Conservation (phyloP, 1,139 yeast genomes). For the Suhomyces maxii region DNA sequence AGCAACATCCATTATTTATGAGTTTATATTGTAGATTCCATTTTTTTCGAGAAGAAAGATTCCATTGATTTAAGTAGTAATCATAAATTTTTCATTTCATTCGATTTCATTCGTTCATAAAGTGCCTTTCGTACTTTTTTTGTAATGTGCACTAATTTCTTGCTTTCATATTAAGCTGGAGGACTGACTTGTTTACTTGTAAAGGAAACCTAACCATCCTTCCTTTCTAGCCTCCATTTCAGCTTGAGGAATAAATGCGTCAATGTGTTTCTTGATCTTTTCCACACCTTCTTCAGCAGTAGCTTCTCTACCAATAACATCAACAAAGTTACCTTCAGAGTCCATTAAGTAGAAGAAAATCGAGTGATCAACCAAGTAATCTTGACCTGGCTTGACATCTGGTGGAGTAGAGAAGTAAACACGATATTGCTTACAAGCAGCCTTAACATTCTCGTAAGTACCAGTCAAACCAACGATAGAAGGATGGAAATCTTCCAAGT, state of each 20-base stretch:
- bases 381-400: slow-evolving; percentile 90
- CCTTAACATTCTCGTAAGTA: slow-evolving; percentile 77
- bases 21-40: no score
- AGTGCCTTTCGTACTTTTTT: no score
- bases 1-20: no score
- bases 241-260: slow-evolving; percentile 70
- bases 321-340: slow-evolving; percentile 92
- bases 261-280: slow-evolving; percentile 73
- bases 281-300: slow-evolving; percentile 77
- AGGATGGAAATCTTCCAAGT: slow-evolving; percentile 84
- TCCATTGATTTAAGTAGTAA: no score
- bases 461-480: slow-evolving; percentile 90
- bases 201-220: slow-evolving; percentile 57
- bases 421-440: slow-evolving; percentile 81
- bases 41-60: no score
- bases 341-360: slow-evolving; percentile 96
- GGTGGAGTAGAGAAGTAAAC: slow-evolving; percentile 97
- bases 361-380: slow-evolving; percentile 93
- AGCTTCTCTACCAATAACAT: slow-evolving; percentile 90
- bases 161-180: no score
- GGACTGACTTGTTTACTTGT: slow-evolving; percentile 24
- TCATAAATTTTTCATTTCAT: no score
- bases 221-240: slow-evolving; percentile 61
- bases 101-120: no score
- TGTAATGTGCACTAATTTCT: no score